These are phyloP conservation scores for Magnaporthiopsis incrustans DNA, from an alignment of 2,329 filamentous ascomycete species.

Conservation along the genomic window DNA sequence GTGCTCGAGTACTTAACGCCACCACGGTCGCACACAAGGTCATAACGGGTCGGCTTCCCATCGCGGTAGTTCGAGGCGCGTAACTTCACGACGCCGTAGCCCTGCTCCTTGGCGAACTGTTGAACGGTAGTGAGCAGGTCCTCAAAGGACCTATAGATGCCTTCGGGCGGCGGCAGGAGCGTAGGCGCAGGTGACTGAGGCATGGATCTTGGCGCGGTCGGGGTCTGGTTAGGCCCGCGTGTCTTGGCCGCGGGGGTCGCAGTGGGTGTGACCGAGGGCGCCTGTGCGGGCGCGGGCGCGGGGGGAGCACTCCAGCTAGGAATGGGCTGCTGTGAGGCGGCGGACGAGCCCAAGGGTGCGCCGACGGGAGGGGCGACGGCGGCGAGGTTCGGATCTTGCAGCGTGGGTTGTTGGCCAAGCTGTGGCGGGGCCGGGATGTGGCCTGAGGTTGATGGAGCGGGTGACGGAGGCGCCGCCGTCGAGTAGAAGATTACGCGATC, in stretches of 20 bases:
- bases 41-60: conserved; percentile 53
- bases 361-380: conserved; percentile 2
- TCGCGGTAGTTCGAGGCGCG: conserved; percentile 57
- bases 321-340: conserved; percentile 16
- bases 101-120: conserved; percentile 52
- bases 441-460: conserved; percentile 7
- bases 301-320: conserved; percentile 16
- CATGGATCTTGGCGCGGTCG: conserved; percentile 13
- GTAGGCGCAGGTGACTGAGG: conserved; percentile 34
- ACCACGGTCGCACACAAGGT: conserved; percentile 54
- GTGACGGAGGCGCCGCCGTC: conserved; percentile 7
- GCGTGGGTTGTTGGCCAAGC: conserved; percentile 2
- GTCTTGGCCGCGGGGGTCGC: conserved; percentile 5
- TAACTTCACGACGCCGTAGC: conserved; percentile 55
- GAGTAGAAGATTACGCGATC: conserved; percentile 9
- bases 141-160: conserved; percentile 52
- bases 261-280: conserved; percentile 10
- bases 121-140: conserved; percentile 51
- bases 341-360: conserved; percentile 5
- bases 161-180: conserved; percentile 49
- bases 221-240: conserved; percentile 14
- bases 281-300: conserved; percentile 13
- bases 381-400: conserved; percentile 7
- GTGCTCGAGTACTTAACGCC: conserved; percentile 59
- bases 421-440: conserved; percentile 7